Evolutionary conservation across 2,329 filamentous ascomycete species (phyloP), one percentile per base, ranked within the genome.

Genomic region (Colletotrichum neosansevieriae): DNA sequence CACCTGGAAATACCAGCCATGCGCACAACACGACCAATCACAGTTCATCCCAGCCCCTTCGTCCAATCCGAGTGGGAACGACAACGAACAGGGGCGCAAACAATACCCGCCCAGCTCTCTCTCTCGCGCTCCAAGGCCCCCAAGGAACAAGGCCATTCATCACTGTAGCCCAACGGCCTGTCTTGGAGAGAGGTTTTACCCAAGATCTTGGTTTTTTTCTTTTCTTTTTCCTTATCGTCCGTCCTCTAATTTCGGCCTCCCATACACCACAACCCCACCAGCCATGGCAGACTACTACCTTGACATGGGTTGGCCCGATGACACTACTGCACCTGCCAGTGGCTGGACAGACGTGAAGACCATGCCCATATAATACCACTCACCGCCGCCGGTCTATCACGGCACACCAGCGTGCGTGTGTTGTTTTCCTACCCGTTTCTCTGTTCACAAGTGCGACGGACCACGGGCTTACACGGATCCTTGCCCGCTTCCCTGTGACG

Each of bases 301-400:
- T 32, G 49, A 53, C 58, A 38, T 44, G 54, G 56, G 15, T 56
- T 67, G 24, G 61, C 63, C 63, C 50, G 67, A 69, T 67, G 67
- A 69, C 63, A 63, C 63, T 69, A 67, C 58, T 67, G 67, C 58
- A 69, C n/a, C 54, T 66, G 66, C 63, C 67, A 69, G 63, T 69
- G 67, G 67, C 67, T 69, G 67, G 63, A 68, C 24, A 13, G 24
- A 13, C 32, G 44, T 45, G 45, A 65, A 59, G 38, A 42, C 44
- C 45, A 47, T 50, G 34, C n/a, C 63, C 67, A 69, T 69, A 69
- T 69, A 69, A 67, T 50, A 9, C 29, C 54, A 60, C 47, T 51
- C 44, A 47, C 53, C 34, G 65, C 65, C 59, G 53, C 61, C 47
- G 53, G 21, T 24, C 47, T 32, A 45, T 56, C 54, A 21, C 34